Base-by-base conservation (phyloP, 2,329 filamentous ascomycete species). In the Calonectria multiphialidica region DNA sequence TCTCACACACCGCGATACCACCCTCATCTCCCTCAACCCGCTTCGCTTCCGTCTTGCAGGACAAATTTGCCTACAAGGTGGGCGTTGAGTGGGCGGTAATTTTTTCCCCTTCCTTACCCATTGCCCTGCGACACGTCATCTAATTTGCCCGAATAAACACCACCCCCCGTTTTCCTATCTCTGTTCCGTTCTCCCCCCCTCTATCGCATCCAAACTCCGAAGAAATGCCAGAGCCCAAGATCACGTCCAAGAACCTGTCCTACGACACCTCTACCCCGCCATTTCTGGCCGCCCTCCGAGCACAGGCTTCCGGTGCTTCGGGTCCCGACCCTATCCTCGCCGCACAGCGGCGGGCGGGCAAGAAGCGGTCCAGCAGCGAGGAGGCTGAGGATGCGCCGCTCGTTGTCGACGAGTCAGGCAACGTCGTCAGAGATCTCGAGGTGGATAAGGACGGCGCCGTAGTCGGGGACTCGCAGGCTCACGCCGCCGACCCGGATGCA, bases 311-410 rank as follows among this genome's bases (percentile, higher is more conserved):
- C 81, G 82, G 83, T 83, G 79, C 82, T 87, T 80, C 86, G 82
- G 83, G 88, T 44, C 85, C 90, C 77, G 88, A 91, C 68, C 87
- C 88, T 5, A 84, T 90, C 49, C 84, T 90, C 44, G 86, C 88
- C 1, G 85, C 84, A 7, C 86, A 85, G 21, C 84, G 88, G 2
- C 84, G 89, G n/a, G 84, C 87, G 61, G 83, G 79, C 70, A 89
- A 87, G 84, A 89, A 86, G 83, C 88, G 87, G 42, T 90, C 89
- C 18, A 90, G 86, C 71, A 91, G 93, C 76, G 92, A 92, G 47
- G 91, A 95, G 72, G 93, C 93, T 15, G 94, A 96, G 76, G 94
- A 96, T 81, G 92, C 88, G 62, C 94, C 94, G 0, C 88, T 95
- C 0, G 91, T 95, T 64, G 90, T 97, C 5, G 90, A 96, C 76